These are phyloP conservation scores for Globisporangium apiculatum DNA, from an alignment of 352 stramenopile species.

Conservation along the genomic window DNA sequence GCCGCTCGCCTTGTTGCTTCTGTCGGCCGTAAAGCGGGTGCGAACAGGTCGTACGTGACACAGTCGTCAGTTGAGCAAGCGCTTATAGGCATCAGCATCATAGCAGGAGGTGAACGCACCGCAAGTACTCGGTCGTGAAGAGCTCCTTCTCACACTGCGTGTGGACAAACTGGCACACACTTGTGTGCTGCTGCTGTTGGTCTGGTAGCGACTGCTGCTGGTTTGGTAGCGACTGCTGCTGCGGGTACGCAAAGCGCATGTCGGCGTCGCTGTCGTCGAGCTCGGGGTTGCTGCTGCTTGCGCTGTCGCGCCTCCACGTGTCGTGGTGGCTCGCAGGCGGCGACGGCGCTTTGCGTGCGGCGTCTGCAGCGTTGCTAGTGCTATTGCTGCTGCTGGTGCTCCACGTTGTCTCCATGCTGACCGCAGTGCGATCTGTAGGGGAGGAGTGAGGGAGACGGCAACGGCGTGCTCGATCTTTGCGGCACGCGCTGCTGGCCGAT, in stretches of 20 bases:
- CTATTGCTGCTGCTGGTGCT: background rate
- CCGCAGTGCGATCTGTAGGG: background rate
- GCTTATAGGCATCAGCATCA: background rate
- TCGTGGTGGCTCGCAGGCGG: too few species aligned
- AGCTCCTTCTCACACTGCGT: constrained; percentile 70
- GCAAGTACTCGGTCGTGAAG: constrained; percentile 68
- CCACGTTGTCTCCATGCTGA: background rate
- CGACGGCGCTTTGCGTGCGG: background rate
- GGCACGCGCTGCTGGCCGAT: too few species aligned
- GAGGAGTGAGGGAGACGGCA: background rate
- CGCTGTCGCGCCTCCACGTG: background rate
- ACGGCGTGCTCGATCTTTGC: too few species aligned
- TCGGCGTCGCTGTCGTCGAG: background rate
- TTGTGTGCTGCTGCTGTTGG: background rate
- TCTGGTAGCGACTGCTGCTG: background rate
- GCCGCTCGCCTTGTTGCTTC: constrained; percentile 81
- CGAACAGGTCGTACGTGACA: background rate
- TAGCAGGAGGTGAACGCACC: constrained; percentile 19
- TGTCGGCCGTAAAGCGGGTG: constrained; percentile 12
- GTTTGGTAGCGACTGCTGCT: background rate
- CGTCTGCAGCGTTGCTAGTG: background rate
- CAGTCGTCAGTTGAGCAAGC: background rate
- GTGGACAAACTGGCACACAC: constrained; percentile 45
- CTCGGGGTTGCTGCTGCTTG: constrained; percentile 21
- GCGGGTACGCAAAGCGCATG: constrained; percentile 14